A percentile compares a stretch with the other conserved stretches of the same genome.
These are phyloP conservation scores for Pestalotiopsis sp. DNA, from an alignment of 2,329 filamentous ascomycete genomes.

Conservation along the genomic window DNA sequence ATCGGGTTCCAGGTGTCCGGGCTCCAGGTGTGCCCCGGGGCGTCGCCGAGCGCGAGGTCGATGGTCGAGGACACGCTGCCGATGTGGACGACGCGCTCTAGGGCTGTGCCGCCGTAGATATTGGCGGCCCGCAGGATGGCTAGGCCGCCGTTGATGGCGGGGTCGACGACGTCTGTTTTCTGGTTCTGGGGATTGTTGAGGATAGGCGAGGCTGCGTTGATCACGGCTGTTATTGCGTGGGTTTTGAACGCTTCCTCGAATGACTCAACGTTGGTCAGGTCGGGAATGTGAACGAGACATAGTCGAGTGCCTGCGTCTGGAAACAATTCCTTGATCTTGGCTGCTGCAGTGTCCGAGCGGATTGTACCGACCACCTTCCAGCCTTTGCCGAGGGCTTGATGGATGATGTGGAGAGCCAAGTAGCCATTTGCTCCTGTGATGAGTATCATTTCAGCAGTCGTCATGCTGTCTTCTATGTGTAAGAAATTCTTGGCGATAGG, in stretches of 20 bases:
- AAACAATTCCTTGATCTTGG: not conserved
- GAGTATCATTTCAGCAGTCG: conserved; percentile 2
- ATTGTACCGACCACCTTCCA: conserved; percentile 8
- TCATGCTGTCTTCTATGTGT: not conserved
- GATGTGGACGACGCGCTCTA: not conserved
- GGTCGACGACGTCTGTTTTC: conserved; percentile 4
- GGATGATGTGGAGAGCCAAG: not conserved
- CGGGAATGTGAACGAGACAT: not conserved
- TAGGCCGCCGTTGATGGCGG: not conserved
- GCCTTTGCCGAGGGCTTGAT: not conserved
- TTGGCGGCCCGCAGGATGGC: not conserved
- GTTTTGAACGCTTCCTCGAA: not conserved
- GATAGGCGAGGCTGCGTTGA: not conserved
- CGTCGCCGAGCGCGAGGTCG: not conserved
- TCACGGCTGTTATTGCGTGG: not conserved
- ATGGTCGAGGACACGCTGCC: not conserved
- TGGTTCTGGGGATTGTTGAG: not conserved
- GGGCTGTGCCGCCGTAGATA: not conserved
- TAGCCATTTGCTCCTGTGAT: conserved; percentile 8
- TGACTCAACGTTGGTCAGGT: not conserved
- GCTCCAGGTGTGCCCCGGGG: not conserved
- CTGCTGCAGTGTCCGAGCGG: not conserved
- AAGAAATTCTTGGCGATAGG: not conserved
- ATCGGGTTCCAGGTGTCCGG: not conserved
- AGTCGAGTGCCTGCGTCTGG: not conserved